These are phyloP conservation scores for Solanum hybrid DNA, from an alignment of 305 asterid genomes.

Conservation along the genomic window DNA sequence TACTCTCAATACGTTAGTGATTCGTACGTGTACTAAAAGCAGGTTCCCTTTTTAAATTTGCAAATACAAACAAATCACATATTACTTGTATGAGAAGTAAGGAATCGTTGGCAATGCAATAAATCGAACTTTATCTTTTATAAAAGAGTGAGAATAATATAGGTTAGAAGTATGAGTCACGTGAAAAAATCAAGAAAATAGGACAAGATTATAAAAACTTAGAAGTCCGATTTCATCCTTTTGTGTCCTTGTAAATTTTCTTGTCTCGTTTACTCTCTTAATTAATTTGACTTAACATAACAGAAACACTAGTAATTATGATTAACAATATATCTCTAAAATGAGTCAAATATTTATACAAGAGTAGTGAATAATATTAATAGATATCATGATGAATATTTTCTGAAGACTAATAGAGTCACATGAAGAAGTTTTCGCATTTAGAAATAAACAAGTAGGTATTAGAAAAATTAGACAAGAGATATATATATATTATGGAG, in stretches of 20 bases:
- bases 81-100: neutral
- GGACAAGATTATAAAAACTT: neutral
- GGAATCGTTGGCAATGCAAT: neutral
- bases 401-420: neutral
- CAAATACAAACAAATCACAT: neutral
- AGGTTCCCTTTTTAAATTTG: neutral
- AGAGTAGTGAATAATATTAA: neutral
- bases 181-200: neutral
- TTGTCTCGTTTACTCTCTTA: neutral
- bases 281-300: neutral
- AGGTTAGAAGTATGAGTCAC: neutral
- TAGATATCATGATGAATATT: neutral
- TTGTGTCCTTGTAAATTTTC: too few species aligned
- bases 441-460: neutral
- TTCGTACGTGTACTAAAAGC: neutral
- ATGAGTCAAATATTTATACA: neutral
- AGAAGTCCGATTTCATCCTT: neutral
- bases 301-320: neutral
- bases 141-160: neutral
- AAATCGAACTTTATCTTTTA: neutral
- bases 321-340: too few species aligned
- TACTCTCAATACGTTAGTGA: neutral
- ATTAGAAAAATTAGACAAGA: neutral
- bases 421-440: neutral
- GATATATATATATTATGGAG: neutral